Evolutionary conservation across 345 rosid genomes (phyloP).

Genomic region (Hirschfeldia incana): DNA sequence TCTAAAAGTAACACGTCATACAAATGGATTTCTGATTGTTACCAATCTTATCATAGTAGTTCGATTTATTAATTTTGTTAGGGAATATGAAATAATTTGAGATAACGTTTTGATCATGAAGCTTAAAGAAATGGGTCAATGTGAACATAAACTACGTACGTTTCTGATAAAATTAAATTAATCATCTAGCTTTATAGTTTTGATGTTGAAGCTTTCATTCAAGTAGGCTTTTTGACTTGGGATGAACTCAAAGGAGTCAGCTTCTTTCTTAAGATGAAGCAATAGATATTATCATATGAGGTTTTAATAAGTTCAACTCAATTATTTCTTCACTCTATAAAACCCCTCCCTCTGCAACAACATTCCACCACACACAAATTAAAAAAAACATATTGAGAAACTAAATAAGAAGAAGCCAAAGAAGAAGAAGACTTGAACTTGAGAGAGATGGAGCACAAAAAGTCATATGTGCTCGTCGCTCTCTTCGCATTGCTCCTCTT

Average conservation of each 20-base stretch:
- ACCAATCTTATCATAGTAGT: not conserved
- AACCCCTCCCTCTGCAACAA: conserved; percentile 7
- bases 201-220: conserved; percentile 11
- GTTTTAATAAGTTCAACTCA: conserved; percentile 26
- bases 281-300: conserved; percentile 31
- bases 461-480: conserved; percentile 40
- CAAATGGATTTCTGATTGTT: not conserved
- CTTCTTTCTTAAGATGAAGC: conserved; percentile 38
- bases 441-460: conserved; percentile 36
- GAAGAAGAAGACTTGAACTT: conserved; percentile 5
- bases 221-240: conserved; percentile 25
- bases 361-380: conserved; percentile 19
- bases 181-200: not conserved
- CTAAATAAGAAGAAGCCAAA: conserved; percentile 23
- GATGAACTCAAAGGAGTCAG: conserved; percentile 39
- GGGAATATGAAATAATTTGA: not conserved
- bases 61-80: not conserved
- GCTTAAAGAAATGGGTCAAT: not conserved
- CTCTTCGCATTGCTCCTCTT: conserved; percentile 44
- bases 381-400: conserved; percentile 12
- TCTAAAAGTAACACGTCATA: not conserved
- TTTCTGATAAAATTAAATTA: not conserved
- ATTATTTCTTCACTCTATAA: conserved; percentile 25
- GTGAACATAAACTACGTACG: not conserved
- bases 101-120: not conserved